Evolutionary conservation across 225 moss, liverwort and hornwort species (phyloP).

Genomic region (Pleurozium schreberi): DNA sequence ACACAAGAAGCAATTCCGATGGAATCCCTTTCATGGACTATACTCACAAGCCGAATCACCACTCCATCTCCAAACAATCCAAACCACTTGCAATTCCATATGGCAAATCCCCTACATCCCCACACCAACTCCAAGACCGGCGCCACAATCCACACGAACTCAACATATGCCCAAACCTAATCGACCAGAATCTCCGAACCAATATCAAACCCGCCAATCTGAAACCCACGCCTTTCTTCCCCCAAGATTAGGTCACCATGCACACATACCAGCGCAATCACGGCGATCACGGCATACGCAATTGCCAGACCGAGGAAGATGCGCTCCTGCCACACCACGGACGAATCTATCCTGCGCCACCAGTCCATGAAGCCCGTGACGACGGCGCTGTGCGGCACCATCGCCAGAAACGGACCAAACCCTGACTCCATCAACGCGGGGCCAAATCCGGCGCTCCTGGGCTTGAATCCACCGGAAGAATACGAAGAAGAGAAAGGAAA

Average conservation of each 20-base stretch:
- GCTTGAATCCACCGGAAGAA: neutral
- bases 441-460: slow-evolving; percentile 10
- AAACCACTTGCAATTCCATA: neutral
- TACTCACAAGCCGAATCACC: neutral
- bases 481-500: neutral
- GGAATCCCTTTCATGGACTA: neutral
- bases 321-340: slow-evolving; percentile 76
- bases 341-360: slow-evolving; percentile 65
- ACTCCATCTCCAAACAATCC: neutral
- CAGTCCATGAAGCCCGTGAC: slow-evolving; percentile 71
- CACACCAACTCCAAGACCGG: neutral
- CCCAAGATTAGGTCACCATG: neutral
- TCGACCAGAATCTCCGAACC: neutral
- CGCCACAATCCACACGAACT: neutral
- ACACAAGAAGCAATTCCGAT: neutral
- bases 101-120: neutral
- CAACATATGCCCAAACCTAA: neutral
- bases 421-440: slow-evolving; percentile 30
- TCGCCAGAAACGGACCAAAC: slow-evolving; percentile 15
- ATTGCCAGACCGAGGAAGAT: slow-evolving; percentile 81
- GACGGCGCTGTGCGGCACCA: slow-evolving; percentile 19
- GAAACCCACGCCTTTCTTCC: neutral
- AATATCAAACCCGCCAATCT: neutral
- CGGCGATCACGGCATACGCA: slow-evolving; percentile 73
- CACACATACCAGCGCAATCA: slow-evolving; percentile 70